These are phyloP conservation scores for Chlorella variabilis DNA, from an alignment of 163 green algal genomes.

Conservation along the genomic window DNA sequence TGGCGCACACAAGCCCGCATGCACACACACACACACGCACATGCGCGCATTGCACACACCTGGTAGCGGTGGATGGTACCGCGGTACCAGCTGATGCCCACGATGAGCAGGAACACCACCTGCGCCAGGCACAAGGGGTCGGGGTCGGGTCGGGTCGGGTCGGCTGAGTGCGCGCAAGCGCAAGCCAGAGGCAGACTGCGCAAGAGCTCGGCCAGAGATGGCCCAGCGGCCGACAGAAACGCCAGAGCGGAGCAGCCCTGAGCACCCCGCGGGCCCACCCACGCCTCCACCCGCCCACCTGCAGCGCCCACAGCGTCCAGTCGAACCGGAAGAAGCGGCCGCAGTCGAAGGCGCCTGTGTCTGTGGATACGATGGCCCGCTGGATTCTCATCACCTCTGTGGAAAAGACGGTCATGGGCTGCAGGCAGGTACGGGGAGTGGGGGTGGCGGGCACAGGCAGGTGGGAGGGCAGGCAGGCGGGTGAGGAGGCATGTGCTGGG, in stretches of 20 bases:
- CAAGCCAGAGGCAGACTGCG: no score
- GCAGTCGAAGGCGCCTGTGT: slow-evolving; percentile 7
- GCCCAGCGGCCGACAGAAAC: no score
- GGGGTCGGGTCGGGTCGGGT: no score
- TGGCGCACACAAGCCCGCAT: no score
- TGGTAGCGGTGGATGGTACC: slow-evolving; percentile 3
- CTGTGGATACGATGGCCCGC: neutral
- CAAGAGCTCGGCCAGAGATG: no score
- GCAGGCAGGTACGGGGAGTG: neutral
- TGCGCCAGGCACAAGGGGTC: neutral
- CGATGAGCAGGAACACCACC: neutral
- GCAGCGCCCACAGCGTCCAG: slow-evolving; percentile 22
- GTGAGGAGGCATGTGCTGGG: no score
- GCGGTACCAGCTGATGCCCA: slow-evolving; percentile 1
- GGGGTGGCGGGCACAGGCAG: neutral
- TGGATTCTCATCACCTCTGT: slow-evolving; percentile 20
- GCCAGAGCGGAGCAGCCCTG: no score
- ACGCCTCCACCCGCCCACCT: neutral
- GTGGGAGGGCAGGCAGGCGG: neutral
- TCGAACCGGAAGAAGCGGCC: slow-evolving; percentile 21
- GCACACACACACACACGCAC: no score
- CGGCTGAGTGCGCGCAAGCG: no score
- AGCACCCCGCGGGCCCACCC: no score
- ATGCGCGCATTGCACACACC: no score
- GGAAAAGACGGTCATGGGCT: neutral